phyloP scores from a whole-genome alignment of 129 eudicot genomes.

The Scalesia atractyloides region DNA sequence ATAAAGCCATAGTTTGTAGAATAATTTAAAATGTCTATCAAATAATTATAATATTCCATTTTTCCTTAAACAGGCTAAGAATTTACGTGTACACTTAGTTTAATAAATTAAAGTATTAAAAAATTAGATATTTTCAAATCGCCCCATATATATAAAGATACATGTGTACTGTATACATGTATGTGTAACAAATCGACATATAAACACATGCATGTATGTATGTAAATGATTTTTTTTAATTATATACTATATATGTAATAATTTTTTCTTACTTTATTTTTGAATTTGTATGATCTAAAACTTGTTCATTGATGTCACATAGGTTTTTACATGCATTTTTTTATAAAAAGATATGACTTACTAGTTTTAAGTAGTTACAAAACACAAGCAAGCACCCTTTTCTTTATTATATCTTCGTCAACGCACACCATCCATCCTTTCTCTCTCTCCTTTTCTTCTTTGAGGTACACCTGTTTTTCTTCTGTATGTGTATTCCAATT shows the following conservation, averaged over 20 bases:
- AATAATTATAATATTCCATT: background rate
- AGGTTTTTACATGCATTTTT: background rate
- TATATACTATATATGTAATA: no score
- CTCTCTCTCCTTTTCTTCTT: background rate
- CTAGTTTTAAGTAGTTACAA: no score
- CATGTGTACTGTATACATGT: background rate
- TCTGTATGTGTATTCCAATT: background rate
- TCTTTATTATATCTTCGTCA: background rate
- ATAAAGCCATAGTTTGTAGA: conserved; percentile 41
- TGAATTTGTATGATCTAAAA: background rate
- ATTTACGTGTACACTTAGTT: background rate
- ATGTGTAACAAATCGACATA: no score
- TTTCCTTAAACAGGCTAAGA: conserved; percentile 4
- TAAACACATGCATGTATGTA: no score
- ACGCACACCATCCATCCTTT: background rate
- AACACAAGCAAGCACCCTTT: no score
- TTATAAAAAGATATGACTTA: no score
- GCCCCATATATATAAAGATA: background rate
- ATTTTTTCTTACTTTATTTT: no score
- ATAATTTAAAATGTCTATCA: conserved; percentile 18
- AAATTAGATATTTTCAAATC: background rate
- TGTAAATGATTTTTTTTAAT: no score
- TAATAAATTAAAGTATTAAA: background rate
- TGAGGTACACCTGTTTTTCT: background rate
- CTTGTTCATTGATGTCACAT: background rate